Evolutionary conservation across 164 flowering plant species (phyloP).

Genomic region (Vitis amurensis): DNA sequence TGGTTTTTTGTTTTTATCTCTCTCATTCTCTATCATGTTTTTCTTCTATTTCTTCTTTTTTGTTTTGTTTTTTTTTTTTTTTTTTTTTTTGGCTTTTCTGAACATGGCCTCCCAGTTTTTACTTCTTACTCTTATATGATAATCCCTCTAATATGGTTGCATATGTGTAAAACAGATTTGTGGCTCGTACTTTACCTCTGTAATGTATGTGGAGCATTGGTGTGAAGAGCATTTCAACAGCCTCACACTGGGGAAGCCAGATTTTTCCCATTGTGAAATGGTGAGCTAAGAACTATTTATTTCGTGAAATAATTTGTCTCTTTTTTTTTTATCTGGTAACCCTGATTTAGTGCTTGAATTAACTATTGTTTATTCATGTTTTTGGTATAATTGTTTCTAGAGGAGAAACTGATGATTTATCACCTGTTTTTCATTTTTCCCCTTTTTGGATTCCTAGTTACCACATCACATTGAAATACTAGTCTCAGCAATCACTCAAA

Average conservation of each 20-base stretch:
- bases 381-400: not conserved
- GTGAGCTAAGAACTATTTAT: slow-evolving; percentile 33
- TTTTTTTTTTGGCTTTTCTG: no score
- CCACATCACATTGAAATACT: slow-evolving; percentile 79
- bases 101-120: no score
- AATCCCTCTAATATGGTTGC: slow-evolving; percentile 8
- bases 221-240: slow-evolving; percentile 79
- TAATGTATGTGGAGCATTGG: slow-evolving; percentile 97
- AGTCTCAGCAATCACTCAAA: slow-evolving; percentile 75
- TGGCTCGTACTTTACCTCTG: slow-evolving; percentile 88
- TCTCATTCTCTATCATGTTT: not conserved
- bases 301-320: not conserved
- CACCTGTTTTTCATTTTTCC: slow-evolving; percentile 1
- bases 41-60: not conserved
- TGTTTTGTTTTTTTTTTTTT: no score
- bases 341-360: not conserved
- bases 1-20: not conserved
- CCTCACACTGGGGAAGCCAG: slow-evolving; percentile 82
- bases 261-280: slow-evolving; percentile 74
- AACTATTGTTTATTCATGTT: not conserved
- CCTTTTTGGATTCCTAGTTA: slow-evolving; percentile 42
- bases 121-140: not conserved
- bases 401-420: not conserved
- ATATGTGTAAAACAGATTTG: slow-evolving; percentile 49
- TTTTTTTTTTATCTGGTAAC: not conserved